phyloP scores from a whole-genome alignment of 352 stramenopile species.

The Pythium aristosporum region DNA sequence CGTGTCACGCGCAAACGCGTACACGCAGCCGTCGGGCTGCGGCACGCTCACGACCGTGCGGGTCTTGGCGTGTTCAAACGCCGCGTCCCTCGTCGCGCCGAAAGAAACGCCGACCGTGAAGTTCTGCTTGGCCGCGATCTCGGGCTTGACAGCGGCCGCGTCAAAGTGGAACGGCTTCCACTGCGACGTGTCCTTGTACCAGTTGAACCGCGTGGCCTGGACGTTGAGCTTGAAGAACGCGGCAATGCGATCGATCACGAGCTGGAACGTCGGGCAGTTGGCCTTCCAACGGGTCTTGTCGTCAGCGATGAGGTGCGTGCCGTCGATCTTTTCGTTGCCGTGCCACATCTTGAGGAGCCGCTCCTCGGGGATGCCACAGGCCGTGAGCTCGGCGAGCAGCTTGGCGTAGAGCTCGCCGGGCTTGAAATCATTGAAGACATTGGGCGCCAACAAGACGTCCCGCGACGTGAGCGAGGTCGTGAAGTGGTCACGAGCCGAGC shows the following conservation, averaged over 20 bases:
- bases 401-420: slow-evolving; percentile 70
- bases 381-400: slow-evolving; percentile 61
- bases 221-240: slow-evolving; percentile 88
- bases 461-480: slow-evolving; percentile 57
- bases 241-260: slow-evolving; percentile 79
- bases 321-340: slow-evolving; percentile 89
- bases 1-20: slow-evolving; percentile 91
- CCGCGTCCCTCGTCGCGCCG: slow-evolving; percentile 88
- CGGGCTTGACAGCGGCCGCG: slow-evolving; percentile 91
- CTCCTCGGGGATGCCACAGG: slow-evolving; percentile 63
- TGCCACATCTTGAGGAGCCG: slow-evolving; percentile 82
- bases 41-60: slow-evolving; percentile 91
- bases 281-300: slow-evolving; percentile 82
- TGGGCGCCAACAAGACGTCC: slow-evolving; percentile 66
- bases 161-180: slow-evolving; percentile 95
- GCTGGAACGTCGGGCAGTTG: slow-evolving; percentile 75
- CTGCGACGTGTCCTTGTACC: slow-evolving; percentile 92
- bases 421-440: slow-evolving; percentile 76
- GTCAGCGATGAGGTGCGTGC: slow-evolving; percentile 91
- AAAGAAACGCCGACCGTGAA: slow-evolving; percentile 95
- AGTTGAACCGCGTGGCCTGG: slow-evolving; percentile 95
- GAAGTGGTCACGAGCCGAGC: slow-evolving; percentile 51
- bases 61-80: slow-evolving; percentile 86
- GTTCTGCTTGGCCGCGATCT: slow-evolving; percentile 91
- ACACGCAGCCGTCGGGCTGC: slow-evolving; percentile 92